These are phyloP conservation scores for Cylindrodendrum hubeiense DNA, from an alignment of 2,329 filamentous ascomycete genomes.

Conservation along the genomic window DNA sequence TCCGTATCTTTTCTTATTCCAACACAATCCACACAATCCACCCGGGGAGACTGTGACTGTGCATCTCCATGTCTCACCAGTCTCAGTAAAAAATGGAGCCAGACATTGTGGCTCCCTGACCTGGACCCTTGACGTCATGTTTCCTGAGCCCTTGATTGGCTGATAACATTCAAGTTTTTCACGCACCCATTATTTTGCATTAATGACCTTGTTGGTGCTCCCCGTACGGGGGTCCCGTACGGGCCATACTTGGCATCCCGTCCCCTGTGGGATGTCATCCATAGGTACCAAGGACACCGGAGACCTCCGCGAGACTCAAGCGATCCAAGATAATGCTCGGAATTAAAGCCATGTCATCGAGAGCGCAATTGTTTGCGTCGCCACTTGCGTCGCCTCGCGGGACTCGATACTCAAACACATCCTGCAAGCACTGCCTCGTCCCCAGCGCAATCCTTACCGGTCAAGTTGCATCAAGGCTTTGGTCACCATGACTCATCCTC, in stretches of 20 bases:
- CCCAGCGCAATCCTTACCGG: slow-evolving; percentile 31
- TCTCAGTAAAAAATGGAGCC: slow-evolving; percentile 5
- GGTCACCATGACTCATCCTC: background rate
- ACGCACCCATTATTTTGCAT: slow-evolving; percentile 28
- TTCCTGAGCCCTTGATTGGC: slow-evolving; percentile 37
- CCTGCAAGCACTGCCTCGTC: slow-evolving; percentile 14
- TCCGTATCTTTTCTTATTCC: background rate
- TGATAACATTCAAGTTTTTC: slow-evolving; percentile 30
- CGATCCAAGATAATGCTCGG: background rate
- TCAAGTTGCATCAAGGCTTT: slow-evolving; percentile 27
- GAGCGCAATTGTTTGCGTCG: background rate
- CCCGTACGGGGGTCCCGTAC: too few species aligned
- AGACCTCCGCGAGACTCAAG: background rate
- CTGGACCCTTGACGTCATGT: slow-evolving; percentile 42
- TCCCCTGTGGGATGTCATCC: background rate
- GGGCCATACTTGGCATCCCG: too few species aligned
- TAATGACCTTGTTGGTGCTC: slow-evolving; percentile 27
- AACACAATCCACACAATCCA: background rate
- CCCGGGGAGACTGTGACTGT: background rate
- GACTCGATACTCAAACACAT: background rate
- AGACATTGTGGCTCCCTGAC: slow-evolving; percentile 5
- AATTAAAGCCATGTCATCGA: background rate
- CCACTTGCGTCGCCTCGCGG: background rate
- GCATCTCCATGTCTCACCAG: slow-evolving; percentile 12
- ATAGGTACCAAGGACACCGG: background rate